Evolutionary conservation across 2,329 filamentous ascomycete genomes (phyloP), one percentile per base, ranked within the genome.

Genomic region (Neospermospora avenae): DNA sequence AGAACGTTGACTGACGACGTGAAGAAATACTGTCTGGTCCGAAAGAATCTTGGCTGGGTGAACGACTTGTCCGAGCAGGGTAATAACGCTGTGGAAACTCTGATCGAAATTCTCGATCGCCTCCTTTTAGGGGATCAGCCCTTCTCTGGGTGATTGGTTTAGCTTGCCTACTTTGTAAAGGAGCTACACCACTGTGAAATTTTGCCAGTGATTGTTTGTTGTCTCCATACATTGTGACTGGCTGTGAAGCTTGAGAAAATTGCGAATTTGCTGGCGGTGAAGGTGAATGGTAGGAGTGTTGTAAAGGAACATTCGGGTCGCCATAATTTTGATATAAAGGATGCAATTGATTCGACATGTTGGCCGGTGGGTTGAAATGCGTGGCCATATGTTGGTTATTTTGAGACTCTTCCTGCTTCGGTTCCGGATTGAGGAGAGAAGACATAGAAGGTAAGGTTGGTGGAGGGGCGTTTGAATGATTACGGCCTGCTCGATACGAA

Each of bases 391-490:
- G 65, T 41, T 54, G 56, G 35, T 44, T 53, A 18, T 57, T 39
- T 20, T 18, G 49, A 22, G 52, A 28, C 13, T 48, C 49, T 56
- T 44, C 61, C 25, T 52, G 42, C 16, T 28, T 55, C 28, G 55
- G 58, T 25, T 64, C 58, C 24, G 57, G 61, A 46, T 60, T 65
- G 25, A 67, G 46, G 1, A 68, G 56, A 14, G 65, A 66, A 31
- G 66, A 65, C 67, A 67, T 68, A 7, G 67, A 62, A 14, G 67
- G 67, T 14, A 68, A 52, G 1, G 58, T 58, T 3, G 59, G 60
- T 18, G 45, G 53, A 49, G 64, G 55, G 31, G 45, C 20, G 41
- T 53, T 60, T n/a, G 25, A 46, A 11, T 31, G 35, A 57, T 59
- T 51, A 24, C 49, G 18, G 5, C 49, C 46, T 37, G 41, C 5